Base-by-base conservation (phyloP, 805 yeast species). In the Pichia occidentalis region DNA sequence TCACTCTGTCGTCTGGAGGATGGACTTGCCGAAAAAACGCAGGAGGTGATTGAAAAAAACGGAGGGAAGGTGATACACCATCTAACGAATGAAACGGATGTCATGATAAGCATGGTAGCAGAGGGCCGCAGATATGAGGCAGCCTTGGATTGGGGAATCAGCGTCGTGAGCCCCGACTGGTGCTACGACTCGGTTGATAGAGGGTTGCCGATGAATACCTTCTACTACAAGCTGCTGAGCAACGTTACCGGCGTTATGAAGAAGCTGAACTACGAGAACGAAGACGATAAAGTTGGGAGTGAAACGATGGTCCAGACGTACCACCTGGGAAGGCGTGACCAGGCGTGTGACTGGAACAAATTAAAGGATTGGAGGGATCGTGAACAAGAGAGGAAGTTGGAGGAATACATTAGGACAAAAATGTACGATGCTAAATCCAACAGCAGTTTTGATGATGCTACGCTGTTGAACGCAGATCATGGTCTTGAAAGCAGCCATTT, bases 161-260 rank as follows among this genome's bases (percentile, higher is more conserved):
- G 75, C 1, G 68, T 68, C 11, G 70, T 74, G n/a, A 70, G 71
- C 43, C 77, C 79, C 0, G 58, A 68, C 19, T 73, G 74, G 73
- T 59, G 74, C 17, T 60, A 57, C 34, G 76, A 74, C 50, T 62
- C 71, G 25, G 45, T 65, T 7, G 57, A 62, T 29, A 59, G 79
- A 39, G 68, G 67, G 1, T 70, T 71, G 1, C 53, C 67, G 14
- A 49, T 73, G 22, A 61, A 58, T 32, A 49, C 55, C 13, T 52
- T 53, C 7, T 70, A 64, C 47, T 74, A 73, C 44, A 44, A 49
- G n/a, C 43, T 71, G 17, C 23, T 29, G 0, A 37, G 43, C 32
- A 53, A 38, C 39, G 51, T 39, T 65, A 70, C 18, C 59, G 68
- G 39, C 60, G 60, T 34, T 67, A 75, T 75, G 54, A 60, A 12